These are phyloP conservation scores for Sporothrix luriei DNA, from an alignment of 2,329 filamentous ascomycete species.

Conservation along the genomic window DNA sequence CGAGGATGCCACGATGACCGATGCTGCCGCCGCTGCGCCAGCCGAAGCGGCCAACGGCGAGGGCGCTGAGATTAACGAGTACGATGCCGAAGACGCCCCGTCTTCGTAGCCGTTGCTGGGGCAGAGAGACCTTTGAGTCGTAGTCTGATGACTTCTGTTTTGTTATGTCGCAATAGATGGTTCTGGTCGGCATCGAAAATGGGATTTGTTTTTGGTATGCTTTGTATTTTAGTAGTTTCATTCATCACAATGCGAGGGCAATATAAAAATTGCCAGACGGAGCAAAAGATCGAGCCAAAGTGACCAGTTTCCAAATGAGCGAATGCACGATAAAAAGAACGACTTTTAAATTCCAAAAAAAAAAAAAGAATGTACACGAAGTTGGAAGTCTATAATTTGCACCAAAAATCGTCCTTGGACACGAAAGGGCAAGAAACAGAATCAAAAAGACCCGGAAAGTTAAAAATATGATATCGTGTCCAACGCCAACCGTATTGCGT, in stretches of 20 bases:
- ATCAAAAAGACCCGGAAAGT: background rate
- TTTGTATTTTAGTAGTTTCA: slow-evolving; percentile 2
- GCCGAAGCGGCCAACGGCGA: background rate
- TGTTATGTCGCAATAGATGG: slow-evolving; percentile 7
- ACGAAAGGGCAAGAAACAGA: background rate
- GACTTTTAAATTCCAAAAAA: slow-evolving; percentile 17
- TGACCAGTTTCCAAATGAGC: slow-evolving; percentile 6
- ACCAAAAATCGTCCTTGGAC: background rate
- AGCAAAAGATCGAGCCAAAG: background rate
- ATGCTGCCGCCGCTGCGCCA: slow-evolving; percentile 4
- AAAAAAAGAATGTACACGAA: background rate
- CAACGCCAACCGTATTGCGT: slow-evolving; percentile 19
- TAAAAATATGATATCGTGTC: slow-evolving; percentile 5
- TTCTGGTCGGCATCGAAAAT: slow-evolving; percentile 4
- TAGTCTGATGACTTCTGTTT: background rate
- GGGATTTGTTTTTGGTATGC: background rate
- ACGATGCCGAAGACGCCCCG: slow-evolving; percentile 36
- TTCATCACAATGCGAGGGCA: background rate
- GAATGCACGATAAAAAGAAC: slow-evolving; percentile 1
- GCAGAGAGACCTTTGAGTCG: background rate
- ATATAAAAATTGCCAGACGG: background rate
- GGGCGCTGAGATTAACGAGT: slow-evolving; percentile 30
- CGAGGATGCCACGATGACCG: slow-evolving; percentile 28
- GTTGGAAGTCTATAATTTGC: slow-evolving; percentile 7
- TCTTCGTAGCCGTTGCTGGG: slow-evolving; percentile 28